Base-by-base conservation (phyloP, 345 rosid species). In the Eucalyptus grandis region DNA sequence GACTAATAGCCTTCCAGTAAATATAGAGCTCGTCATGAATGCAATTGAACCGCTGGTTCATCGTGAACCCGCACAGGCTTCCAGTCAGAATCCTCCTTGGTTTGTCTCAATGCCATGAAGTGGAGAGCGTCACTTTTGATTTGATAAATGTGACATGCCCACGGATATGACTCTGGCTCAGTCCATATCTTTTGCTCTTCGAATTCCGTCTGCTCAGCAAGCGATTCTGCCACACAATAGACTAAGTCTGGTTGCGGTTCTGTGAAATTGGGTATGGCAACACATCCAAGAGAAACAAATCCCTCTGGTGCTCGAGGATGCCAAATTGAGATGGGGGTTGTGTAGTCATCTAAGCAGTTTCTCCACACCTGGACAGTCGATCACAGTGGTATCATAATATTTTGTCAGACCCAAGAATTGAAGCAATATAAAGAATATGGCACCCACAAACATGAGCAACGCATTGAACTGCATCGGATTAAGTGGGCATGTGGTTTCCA, bases 251-350 rank as follows among this genome's bases (percentile, higher is more conserved):
- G 90, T 88, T 94, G 95, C 54, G 99, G 99, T 93, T 98, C 99
- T n/a, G 87, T 60, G 86, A 94, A 98, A 92, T 92, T 87, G 12
- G 91, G 93, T 15, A 96, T 94, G 17, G 97, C 98, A 81, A 97
- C 94, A 88, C 97, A 96, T 81, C 98, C 98, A 50, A 94, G 96
- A 87, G 98, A 91, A 14, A 93, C 91, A 31, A 89, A 97, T 81
- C 98, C 99, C 58, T 97, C 98, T 0, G 99, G 98, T 58, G 99
- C 98, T 51, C 98, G 94, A 34, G 99, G 99, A 90, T 92, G 98
- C 99, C 99, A 98, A 86, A 97, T 95, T 17, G 99, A 96, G 58
- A 98, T 93, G 19, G 96, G 94, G 89, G 80, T 56, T 77, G 88
- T 89, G 92, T 97, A 98, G 91, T 97, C 98, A 81, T 95, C 99